Base-by-base conservation (phyloP, 2,329 filamentous ascomycete species). In the Alternaria ethzedia region DNA sequence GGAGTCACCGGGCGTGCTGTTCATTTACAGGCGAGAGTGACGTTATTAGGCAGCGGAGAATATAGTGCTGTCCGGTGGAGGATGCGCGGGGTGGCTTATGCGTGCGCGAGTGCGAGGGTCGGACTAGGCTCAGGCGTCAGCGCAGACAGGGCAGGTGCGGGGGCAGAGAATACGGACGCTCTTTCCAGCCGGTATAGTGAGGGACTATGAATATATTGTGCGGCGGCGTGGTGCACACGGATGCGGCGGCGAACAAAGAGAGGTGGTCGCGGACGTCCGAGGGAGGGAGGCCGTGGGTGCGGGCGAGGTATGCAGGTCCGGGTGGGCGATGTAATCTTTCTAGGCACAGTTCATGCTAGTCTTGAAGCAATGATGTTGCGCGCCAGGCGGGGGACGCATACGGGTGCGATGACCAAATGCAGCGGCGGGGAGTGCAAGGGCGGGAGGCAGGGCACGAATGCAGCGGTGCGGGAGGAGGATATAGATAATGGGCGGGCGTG, bases 381-480 rank as follows among this genome's bases (percentile, higher is more conserved):
- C 77, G 74, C 73, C 71, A 70, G 75, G 72, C 77, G 73, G 75
- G 74, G 77, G 73, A 76, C 73, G 78, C 79, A 81, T 80, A 76
- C 77, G 77, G 73, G 72, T 74, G 32, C 65, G 65, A 68, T 52
- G 64, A 68, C 57, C 59, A 52, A 25, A 55, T 67, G 65, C 67
- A 72, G 73, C 70, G 68, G 49, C 49, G 49, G 49, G 69, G 70
- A 70, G 73, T 65, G 76, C 76, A 78, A 78, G 75, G 77, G 75
- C 73, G 61, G 63, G 54, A 30, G 54, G 59, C 23, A 41, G 47
- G 21, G 59, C 25, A 46, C 56, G 50, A 63, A 52, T 59, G 59
- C 56, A 47, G 44, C 47, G 11, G 41, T 26, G 44, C 47, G 11
- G 41, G 32, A 50, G 30, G 59, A 26, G 32, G 44, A 59, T 59